Percentiles rank a stretch among this genome's conserved stretches.
These are phyloP conservation scores for Polygonum aviculare DNA, from an alignment of 148 eudicot genomes.

Conservation along the genomic window DNA sequence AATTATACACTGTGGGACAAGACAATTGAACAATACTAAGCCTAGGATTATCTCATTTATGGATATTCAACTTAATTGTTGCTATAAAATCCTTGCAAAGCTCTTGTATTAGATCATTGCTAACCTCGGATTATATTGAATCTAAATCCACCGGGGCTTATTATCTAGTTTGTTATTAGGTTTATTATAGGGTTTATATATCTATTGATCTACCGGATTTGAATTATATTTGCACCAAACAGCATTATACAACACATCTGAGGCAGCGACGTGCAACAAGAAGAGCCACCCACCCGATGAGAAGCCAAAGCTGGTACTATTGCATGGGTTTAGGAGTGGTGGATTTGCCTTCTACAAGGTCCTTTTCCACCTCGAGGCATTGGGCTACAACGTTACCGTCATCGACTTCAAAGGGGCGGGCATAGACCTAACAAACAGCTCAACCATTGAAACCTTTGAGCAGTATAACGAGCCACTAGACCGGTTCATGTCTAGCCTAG, in stretches of 20 bases:
- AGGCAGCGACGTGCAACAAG: neutral
- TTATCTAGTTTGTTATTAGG: no score
- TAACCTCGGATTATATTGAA: no score
- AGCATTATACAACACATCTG: neutral
- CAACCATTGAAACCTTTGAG: conserved; percentile 10
- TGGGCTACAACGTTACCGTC: conserved; percentile 16
- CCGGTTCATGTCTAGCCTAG: neutral
- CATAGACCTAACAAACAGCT: neutral
- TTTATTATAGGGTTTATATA: no score
- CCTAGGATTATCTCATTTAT: no score
- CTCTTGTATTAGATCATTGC: no score
- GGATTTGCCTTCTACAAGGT: conserved; percentile 20
- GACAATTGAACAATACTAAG: no score
- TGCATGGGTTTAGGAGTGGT: conserved; percentile 15
- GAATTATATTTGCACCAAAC: no score
- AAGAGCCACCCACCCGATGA: neutral
- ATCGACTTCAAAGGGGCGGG: conserved; percentile 16
- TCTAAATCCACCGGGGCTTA: no score
- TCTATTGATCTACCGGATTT: no score
- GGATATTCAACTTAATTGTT: no score
- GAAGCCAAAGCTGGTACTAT: conserved; percentile 16
- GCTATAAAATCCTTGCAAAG: no score
- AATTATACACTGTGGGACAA: no score
- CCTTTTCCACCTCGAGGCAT: conserved; percentile 10
- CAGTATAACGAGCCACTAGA: conserved; percentile 11